phyloP scores from a whole-genome alignment of 108 stramenopile genomes.

The Cyclotella sp. region DNA sequence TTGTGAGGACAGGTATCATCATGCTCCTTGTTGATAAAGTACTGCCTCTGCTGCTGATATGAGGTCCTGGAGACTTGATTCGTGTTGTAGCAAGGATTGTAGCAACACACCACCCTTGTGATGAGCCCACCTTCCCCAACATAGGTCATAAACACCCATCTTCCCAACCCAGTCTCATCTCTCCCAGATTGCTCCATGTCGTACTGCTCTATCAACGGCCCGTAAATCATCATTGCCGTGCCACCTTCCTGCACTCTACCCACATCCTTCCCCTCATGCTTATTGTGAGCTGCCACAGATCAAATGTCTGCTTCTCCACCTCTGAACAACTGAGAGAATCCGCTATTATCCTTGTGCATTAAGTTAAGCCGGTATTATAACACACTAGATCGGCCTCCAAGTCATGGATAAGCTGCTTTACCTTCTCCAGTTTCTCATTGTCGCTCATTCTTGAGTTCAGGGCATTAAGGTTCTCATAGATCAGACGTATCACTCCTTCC shows the following conservation, averaged over 20 bases:
- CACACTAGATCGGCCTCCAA: no score
- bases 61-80: neutral
- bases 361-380: no score
- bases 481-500: neutral
- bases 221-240: neutral
- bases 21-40: neutral
- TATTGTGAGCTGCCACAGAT: neutral
- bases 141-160: slow-evolving; percentile 4
- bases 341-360: neutral
- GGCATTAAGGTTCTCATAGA: slow-evolving; percentile 12
- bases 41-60: slow-evolving; percentile 19
- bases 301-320: slow-evolving; percentile 22
- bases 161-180: slow-evolving; percentile 8
- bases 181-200: neutral
- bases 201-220: neutral
- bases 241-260: slow-evolving; percentile 5
- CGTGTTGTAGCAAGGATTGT: neutral
- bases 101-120: slow-evolving; percentile 1
- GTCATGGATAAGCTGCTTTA: no score
- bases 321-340: slow-evolving; percentile 1
- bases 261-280: neutral
- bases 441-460: no score
- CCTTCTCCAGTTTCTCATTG: no score
- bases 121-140: neutral
- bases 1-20: neutral